A percentile compares a stretch with the other conserved stretches of the same genome.
These are phyloP conservation scores for Kernera saxatilis DNA, from an alignment of 345 rosid species.

Conservation along the genomic window DNA sequence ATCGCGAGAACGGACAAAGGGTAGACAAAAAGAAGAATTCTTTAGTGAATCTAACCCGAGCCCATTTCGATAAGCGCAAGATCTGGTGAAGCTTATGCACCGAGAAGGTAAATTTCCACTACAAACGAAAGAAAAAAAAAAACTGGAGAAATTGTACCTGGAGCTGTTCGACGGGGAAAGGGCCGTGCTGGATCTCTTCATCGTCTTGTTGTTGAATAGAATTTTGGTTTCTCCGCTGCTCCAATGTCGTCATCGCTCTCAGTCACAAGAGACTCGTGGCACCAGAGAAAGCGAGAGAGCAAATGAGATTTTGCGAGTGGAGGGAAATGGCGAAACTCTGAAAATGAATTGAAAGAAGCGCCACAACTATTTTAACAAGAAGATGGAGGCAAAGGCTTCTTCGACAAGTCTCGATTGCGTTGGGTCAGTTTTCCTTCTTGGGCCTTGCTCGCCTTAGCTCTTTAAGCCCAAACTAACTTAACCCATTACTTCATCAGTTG, in stretches of 20 bases:
- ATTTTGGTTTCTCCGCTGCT: constrained; percentile 35
- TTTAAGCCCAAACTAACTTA: background rate
- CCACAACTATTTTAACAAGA: background rate
- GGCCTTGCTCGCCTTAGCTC: background rate
- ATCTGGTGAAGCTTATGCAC: background rate
- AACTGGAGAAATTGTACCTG: constrained; percentile 26
- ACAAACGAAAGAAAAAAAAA: background rate
- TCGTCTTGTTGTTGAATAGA: constrained; percentile 32
- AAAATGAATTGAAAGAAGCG: constrained; percentile 23
- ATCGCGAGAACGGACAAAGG: background rate
- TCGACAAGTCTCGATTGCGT: constrained; percentile 14
- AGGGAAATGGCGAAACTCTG: constrained; percentile 34
- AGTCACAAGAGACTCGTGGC: background rate
- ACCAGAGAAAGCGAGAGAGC: background rate
- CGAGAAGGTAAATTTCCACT: background rate
- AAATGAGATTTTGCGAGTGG: constrained; percentile 13
- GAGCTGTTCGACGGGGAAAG: constrained; percentile 45
- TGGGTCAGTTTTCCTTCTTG: background rate
- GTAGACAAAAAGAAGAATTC: background rate
- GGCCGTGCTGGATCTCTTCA: constrained; percentile 43
- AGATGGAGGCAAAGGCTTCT: constrained; percentile 21
- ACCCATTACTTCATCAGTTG: background rate
- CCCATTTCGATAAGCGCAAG: constrained; percentile 19
- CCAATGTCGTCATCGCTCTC: constrained; percentile 30
- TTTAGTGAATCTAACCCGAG: constrained; percentile 14